phyloP scores from a whole-genome alignment of 2,329 filamentous ascomycete genomes.

The Trichoderma sp. region DNA sequence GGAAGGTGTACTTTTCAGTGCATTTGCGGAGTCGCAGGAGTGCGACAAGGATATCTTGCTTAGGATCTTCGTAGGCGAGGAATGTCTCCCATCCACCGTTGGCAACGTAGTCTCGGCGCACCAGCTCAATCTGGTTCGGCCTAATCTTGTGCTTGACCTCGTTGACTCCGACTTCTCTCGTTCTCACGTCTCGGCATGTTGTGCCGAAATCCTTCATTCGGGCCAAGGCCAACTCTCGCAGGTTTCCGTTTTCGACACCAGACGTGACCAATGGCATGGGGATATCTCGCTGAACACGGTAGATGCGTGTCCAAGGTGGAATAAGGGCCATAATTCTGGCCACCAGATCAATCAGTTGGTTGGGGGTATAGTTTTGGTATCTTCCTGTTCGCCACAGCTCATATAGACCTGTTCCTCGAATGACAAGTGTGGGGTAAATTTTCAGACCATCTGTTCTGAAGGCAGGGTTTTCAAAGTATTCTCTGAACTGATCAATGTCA shows the following conservation, averaged over 20 bases:
- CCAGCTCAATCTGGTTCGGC: constrained; percentile 91
- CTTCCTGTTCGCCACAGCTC: constrained; percentile 95
- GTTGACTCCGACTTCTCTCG: constrained; percentile 95
- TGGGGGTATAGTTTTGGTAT: constrained; percentile 98
- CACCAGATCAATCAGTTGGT: constrained; percentile 91
- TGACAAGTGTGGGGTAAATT: constrained; percentile 96
- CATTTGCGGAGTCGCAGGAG: constrained; percentile 87
- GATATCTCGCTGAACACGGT: constrained; percentile 96
- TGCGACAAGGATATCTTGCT: constrained; percentile 95
- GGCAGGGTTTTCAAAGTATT: constrained; percentile 95
- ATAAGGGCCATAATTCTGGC: constrained; percentile 93
- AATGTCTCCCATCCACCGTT: constrained; percentile 99
- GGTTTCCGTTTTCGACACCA: constrained; percentile 95
- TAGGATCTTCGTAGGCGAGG: constrained; percentile 94
- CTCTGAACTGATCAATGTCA: constrained; percentile 92
- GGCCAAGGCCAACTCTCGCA: constrained; percentile 89
- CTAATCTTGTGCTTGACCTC: constrained; percentile 99
- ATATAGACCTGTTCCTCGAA: constrained; percentile 92
- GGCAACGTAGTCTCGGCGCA: constrained; percentile 88
- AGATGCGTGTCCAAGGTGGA: constrained; percentile 97
- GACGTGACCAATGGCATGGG: constrained; percentile 99
- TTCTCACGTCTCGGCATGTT: constrained; percentile 91
- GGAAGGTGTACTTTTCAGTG: constrained; percentile 85
- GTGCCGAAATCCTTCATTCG: constrained; percentile 99
- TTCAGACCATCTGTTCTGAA: constrained; percentile 97